Base-by-base conservation (phyloP, 768 basidiomycete genomes). In the Mrakia blollopis region DNA sequence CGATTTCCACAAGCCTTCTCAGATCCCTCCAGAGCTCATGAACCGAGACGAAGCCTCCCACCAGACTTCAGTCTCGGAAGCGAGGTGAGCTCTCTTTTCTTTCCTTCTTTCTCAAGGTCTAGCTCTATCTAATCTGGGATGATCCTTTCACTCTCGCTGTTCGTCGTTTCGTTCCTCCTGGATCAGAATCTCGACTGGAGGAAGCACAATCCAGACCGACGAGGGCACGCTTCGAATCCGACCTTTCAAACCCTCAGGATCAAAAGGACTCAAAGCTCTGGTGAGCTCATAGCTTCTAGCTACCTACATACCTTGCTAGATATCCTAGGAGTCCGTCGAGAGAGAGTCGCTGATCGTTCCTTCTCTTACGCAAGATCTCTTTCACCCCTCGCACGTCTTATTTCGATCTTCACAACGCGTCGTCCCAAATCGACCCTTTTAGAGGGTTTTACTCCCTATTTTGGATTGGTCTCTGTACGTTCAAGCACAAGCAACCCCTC, bases 401-500 rank as follows among this genome's bases (percentile, higher is more conserved):
- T 72, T 93, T 98, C 80, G 94, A 98, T 83, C 90, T 89, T 67
- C 86, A 86, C 78, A 96, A 97, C 82, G 88, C 89, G 81, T 83
- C 84, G 16, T 90, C 91, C 30, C 88, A 88, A 41, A 83, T 87
- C 14, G 96, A 98, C 83, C 91, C 94, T 83, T 97, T 97, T 83
- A 88, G 94, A 70, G 96, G 96, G 1, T 98, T 98, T 86, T 98
- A 94, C 84, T 89, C 91, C 5, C 87, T 98, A 70, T 98, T 98
- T 85, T 98, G 97, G 86, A 84, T 86, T 50, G 82, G 82, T 81
- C 73, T 79, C 80, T 81, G 18, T 10, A 11, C 13, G 72, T 60
- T 79, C 8, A 39, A 50, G 30, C 30, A 9, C 10, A 35, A 44
- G 11, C 10, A 2, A n/a, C 10, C 44, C 44, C 11, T 44, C 44